Conservation (phyloP, 208 protist genomes). For the Novymonas esmeraldas region DNA sequence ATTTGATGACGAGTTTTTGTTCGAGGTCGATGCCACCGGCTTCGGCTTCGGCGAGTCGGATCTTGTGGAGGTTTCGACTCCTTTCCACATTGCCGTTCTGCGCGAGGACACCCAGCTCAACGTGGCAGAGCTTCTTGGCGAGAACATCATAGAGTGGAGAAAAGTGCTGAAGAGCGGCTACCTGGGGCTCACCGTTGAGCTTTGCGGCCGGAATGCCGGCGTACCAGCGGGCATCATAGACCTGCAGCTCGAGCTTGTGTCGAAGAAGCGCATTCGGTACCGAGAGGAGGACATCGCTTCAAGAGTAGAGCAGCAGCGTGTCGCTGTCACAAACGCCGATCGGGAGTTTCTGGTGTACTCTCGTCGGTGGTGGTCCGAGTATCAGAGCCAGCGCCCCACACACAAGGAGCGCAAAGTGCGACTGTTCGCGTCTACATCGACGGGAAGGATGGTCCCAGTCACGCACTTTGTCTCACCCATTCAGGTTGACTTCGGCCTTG, state of each 20-base stretch:
- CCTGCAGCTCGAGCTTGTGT: conserved; percentile 87
- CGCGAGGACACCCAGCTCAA: conserved; percentile 61
- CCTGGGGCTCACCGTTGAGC: conserved; percentile 89
- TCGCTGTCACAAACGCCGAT: conserved; percentile 87
- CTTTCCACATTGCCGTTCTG: conserved; percentile 87
- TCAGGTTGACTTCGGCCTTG: conserved; percentile 68
- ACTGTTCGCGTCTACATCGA: conserved; percentile 84
- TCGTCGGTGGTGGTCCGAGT: conserved; percentile 92
- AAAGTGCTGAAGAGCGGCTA: conserved; percentile 88
- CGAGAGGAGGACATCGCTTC: conserved; percentile 78
- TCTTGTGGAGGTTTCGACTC: conserved; percentile 81
- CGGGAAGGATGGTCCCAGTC: conserved; percentile 83
- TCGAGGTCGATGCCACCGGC: conserved; percentile 74
- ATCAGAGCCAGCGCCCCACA: conserved; percentile 54
- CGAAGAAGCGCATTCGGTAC: conserved; percentile 54
- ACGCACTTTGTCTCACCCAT: conserved; percentile 88
- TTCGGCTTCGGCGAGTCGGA: conserved; percentile 66
- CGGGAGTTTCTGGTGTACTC: conserved; percentile 94
- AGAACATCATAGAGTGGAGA: conserved; percentile 93
- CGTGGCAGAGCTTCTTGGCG: conserved; percentile 74
- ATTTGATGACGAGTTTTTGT: conserved; percentile 92
- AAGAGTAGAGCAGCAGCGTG: conserved; percentile 78
- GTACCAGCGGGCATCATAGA: conserved; percentile 92
- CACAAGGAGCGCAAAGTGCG: conserved; percentile 85
- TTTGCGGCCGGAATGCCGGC: conserved; percentile 84